These are phyloP conservation scores for Chaetomium sp. DNA, from an alignment of 2,329 filamentous ascomycete species.

Conservation along the genomic window DNA sequence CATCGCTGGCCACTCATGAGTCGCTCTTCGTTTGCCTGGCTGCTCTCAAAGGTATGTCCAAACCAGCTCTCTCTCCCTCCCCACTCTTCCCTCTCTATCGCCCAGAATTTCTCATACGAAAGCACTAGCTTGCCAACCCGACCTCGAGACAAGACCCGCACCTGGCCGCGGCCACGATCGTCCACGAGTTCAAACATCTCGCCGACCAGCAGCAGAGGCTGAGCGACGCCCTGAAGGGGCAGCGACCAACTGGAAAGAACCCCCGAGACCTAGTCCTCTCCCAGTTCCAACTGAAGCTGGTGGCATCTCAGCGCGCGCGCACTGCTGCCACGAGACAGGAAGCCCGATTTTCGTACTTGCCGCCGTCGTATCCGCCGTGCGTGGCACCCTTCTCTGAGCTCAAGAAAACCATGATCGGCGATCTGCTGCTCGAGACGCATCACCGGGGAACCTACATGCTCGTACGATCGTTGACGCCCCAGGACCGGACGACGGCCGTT, in stretches of 20 bases:
- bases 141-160: background rate
- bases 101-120: background rate
- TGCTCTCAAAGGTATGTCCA: background rate
- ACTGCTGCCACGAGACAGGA: background rate
- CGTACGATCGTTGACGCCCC: constrained; percentile 18
- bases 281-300: background rate
- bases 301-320: background rate
- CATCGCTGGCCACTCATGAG: background rate
- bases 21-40: background rate
- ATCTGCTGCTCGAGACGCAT: constrained; percentile 26
- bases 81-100: background rate
- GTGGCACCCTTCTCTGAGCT: constrained; percentile 14
- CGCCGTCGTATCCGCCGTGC: constrained; percentile 23
- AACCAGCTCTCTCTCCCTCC: background rate
- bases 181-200: background rate
- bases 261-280: background rate
- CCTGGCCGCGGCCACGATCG: background rate
- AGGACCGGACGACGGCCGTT: constrained; percentile 14
- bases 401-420: constrained; percentile 15
- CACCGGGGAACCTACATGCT: constrained; percentile 23
- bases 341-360: constrained; percentile 7
- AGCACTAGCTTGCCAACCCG: background rate
- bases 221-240: background rate
- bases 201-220: background rate
- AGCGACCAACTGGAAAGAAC: background rate